Percentiles rank a stretch among this genome's conserved stretches.
These are phyloP conservation scores for Plasmodium cynomolgi DNA, from an alignment of 169 alveolate genomes.

Conservation along the genomic window DNA sequence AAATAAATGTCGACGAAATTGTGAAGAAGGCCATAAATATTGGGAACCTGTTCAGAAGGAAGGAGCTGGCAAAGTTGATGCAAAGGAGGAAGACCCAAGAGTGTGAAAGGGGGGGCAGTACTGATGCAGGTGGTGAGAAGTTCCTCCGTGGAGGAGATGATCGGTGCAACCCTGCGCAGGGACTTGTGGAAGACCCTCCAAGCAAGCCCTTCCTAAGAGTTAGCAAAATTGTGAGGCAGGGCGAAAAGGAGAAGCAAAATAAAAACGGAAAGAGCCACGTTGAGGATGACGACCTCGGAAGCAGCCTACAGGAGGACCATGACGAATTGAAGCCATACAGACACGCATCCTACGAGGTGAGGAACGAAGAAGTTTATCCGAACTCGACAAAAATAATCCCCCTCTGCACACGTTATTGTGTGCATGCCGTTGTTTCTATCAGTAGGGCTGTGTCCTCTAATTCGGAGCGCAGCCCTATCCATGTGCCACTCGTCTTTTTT, in stretches of 20 bases:
- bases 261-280: neutral
- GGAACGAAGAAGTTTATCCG: neutral
- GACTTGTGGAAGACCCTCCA: neutral
- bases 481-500: no score
- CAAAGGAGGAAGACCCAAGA: neutral
- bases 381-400: neutral
- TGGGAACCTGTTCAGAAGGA: conserved; percentile 31
- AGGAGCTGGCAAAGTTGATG: neutral
- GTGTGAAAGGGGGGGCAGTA: neutral
- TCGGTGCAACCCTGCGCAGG: neutral
- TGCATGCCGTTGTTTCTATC: neutral
- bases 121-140: neutral
- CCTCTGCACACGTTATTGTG: neutral
- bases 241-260: neutral
- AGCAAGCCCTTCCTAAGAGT: neutral
- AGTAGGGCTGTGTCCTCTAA: neutral
- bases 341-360: conserved; percentile 72
- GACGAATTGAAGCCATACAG: conserved; percentile 44
- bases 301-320: neutral
- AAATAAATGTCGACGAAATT: conserved; percentile 32
- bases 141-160: neutral
- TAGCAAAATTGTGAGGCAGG: neutral
- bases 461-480: neutral
- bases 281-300: neutral
- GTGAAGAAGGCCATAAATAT: conserved; percentile 53